Evolutionary conservation across 331 rosid species (phyloP), one percentile per base, ranked within the genome.

Genomic region (Spiraea crenata): DNA sequence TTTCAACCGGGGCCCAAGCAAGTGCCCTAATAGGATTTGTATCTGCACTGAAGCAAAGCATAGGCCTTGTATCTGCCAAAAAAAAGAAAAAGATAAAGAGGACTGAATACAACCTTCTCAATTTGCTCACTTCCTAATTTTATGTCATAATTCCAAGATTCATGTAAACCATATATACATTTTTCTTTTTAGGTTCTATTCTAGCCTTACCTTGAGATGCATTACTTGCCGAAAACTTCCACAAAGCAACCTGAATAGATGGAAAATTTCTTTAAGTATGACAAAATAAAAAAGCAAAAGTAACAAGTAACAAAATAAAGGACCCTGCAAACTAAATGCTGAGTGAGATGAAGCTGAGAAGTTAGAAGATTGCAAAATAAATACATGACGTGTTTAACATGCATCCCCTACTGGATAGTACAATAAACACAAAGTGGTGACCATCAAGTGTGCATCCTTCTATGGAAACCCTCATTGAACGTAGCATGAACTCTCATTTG

Each of bases 1-100:
- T 86, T 79, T 85, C 88, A 84, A 62, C 73, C 5, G 97, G 99
- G 57, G 99, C 96, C 96, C 97, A 93, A 67, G 96, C 86, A 80
- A 93, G 82, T 31, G 89, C 82, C 85, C 97, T 91, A 60, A 93
- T 87, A 63, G 97, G 97, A 86, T 76, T 85, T 69, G 91, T 84
- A 78, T 89, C 97, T 47, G 86, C 99, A 61, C 91, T 70, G 60
- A 93, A 93, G 82, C 89, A 82, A 72, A 90, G 96, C 72, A 93
- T 60, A 48, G 96, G 96, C 73, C 79, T 87, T 52, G 92, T 82
- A 80, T 91, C 99, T 93, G 88, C 79, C n/a, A n/a, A n/a, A n/a
- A n/a, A n/a, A n/a, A n/a, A 81, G 50, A 85, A 47, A 54, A 76
- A 75, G 25, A 65, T 52, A 20, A 46, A 72, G 67, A 74, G 62